Conservation (phyloP, 2,329 filamentous ascomycete genomes). For the Pseudonectria foliicola region DNA sequence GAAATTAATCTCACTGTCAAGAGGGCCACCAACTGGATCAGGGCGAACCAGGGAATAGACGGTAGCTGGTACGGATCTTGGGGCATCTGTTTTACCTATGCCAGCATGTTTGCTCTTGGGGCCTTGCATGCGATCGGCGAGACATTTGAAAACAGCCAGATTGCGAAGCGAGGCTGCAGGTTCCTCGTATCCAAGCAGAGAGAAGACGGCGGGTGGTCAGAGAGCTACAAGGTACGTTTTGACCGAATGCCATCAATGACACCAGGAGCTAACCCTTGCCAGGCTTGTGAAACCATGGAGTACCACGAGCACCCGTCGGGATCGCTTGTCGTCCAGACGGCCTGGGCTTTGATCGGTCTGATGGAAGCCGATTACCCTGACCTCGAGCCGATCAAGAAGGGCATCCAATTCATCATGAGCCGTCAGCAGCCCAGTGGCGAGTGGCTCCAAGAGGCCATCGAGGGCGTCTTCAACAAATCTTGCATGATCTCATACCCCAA, state of each 20-base stretch:
- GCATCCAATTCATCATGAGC: conserved; percentile 72
- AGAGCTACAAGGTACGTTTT: conserved; percentile 66
- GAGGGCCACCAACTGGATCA: conserved; percentile 76
- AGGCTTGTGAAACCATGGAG: conserved; percentile 68
- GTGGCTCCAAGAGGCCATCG: conserved; percentile 92
- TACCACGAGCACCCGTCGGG: conserved; percentile 68
- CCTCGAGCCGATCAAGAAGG: conserved; percentile 62
- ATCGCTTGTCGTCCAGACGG: conserved; percentile 89
- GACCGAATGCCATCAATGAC: too few species aligned
- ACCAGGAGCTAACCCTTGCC: conserved; percentile 11
- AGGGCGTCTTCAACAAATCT: conserved; percentile 97
- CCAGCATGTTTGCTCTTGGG: conserved; percentile 91
- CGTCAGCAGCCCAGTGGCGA: conserved; percentile 85
- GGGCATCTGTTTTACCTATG: conserved; percentile 98
- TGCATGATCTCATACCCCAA: conserved; percentile 99
- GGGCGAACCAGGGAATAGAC: conserved; percentile 66
- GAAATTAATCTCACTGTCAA: conserved; percentile 71
- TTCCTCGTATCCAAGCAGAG: conserved; percentile 83
- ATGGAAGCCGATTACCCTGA: conserved; percentile 80
- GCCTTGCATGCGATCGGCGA: conserved; percentile 77
- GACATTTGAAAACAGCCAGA: conserved; percentile 64
- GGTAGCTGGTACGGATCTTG: conserved; percentile 98
- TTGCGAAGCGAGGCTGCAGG: conserved; percentile 68
- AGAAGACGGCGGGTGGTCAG: conserved; percentile 90
- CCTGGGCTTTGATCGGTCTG: conserved; percentile 78